A percentile compares a stretch with the other conserved stretches of the same genome.
Conservation (phyloP, 2,329 filamentous ascomycete species). For the Fusarium xyrophilum region DNA sequence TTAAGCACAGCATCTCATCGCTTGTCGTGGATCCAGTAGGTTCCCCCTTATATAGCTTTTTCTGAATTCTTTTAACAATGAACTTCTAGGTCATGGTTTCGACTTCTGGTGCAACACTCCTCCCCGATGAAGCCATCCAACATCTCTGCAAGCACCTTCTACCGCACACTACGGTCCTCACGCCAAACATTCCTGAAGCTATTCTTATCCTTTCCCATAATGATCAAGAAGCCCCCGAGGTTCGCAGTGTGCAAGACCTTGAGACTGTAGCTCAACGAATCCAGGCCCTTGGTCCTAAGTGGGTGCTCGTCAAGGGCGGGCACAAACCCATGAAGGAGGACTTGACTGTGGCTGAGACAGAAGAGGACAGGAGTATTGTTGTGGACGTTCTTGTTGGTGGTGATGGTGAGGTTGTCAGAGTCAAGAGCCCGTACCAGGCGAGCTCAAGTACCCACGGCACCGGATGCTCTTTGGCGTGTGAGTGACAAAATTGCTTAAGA, state of each 20-base stretch:
- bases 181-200: constrained; percentile 81
- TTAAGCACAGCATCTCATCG: constrained; percentile 42
- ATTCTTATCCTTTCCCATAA: constrained; percentile 66
- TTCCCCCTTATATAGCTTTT: not conserved
- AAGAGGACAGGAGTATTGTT: constrained; percentile 69
- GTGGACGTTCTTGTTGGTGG: constrained; percentile 78
- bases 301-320: constrained; percentile 88
- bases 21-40: constrained; percentile 51
- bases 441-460: constrained; percentile 92
- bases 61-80: not conserved
- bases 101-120: constrained; percentile 75
- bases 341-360: constrained; percentile 62
- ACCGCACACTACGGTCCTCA: constrained; percentile 71
- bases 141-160: constrained; percentile 67
- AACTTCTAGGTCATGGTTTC: constrained; percentile 82
- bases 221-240: constrained; percentile 49
- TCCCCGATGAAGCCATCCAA: constrained; percentile 69
- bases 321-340: constrained; percentile 79
- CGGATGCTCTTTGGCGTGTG: constrained; percentile 90
- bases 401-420: constrained; percentile 60
- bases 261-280: constrained; percentile 72
- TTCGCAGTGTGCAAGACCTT: constrained; percentile 69
- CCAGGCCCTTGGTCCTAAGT: constrained; percentile 73
- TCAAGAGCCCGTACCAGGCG: constrained; percentile 74
- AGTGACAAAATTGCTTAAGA: constrained; percentile 44